These are phyloP conservation scores for Gloeostereum incarnatum DNA, from an alignment of 768 basidiomycete genomes.

Conservation along the genomic window DNA sequence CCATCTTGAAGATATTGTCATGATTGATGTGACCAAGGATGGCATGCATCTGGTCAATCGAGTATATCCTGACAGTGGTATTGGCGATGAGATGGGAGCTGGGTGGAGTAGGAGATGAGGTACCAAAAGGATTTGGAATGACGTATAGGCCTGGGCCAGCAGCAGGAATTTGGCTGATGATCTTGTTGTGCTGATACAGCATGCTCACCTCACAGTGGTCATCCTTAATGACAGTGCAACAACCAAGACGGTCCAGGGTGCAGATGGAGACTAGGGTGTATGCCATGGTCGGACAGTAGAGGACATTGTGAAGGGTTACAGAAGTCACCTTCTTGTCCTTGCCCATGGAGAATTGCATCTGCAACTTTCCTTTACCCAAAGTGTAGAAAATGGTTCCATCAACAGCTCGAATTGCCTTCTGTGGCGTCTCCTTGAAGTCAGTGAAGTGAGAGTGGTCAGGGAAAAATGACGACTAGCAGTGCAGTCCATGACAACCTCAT, in stretches of 20 bases:
- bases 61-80: not conserved
- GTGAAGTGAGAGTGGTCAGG: conserved; percentile 15
- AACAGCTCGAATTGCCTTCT: conserved; percentile 16
- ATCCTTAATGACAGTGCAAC: conserved; percentile 8
- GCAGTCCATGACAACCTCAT: conserved; percentile 17
- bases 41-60: conserved; percentile 14
- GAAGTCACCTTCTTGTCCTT: conserved; percentile 10
- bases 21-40: conserved; percentile 18
- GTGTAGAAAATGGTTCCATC: conserved; percentile 18
- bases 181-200: conserved; percentile 6
- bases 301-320: conserved; percentile 13
- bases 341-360: conserved; percentile 15
- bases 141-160: conserved; percentile 21
- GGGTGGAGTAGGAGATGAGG: too few relatives aligned
- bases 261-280: conserved; percentile 19
- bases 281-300: conserved; percentile 16
- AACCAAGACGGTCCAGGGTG: conserved; percentile 11
- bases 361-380: conserved; percentile 17
- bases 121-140: conserved; percentile 4
- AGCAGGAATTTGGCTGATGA: conserved; percentile 14
- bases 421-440: conserved; percentile 10
- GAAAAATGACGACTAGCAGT: conserved; percentile 24
- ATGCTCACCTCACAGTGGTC: conserved; percentile 8
- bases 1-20: conserved; percentile 9
- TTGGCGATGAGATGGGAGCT: not conserved